Base-by-base conservation (phyloP, 306 rosid genomes). In the Ziziphus jujuba region DNA sequence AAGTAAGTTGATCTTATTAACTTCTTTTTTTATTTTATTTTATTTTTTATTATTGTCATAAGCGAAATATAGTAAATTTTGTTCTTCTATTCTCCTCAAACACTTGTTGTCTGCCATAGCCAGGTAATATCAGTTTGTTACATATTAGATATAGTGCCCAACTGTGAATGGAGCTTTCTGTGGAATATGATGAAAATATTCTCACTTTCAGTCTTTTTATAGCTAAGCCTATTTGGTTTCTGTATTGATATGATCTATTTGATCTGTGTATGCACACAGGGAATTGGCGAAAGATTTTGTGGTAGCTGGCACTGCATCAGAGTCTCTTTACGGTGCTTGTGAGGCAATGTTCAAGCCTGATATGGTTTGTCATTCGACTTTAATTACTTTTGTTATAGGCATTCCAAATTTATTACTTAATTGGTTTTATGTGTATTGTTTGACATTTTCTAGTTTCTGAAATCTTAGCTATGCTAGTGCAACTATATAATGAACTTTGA, bases 271-370 rank as follows among this genome's bases (percentile, higher is more conserved):
- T 67, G 33, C 33, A 28, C 33, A 23, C 89, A 95, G 99, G 89
- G 99, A 95, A 67, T 89, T 95, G 63, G 99, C 99, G 3, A 95
- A 95, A 51, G 99, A 95, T 73, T 95, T 95, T 69, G 97, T 95
- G 77, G 99, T 95, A 71, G 91, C 96, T 60, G 99, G 99, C 45
- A 75, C 88, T 77, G 99, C 99, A 36, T 90, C 99, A 3, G 99
- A 95, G 81, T 95, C 99, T 53, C 88, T 90, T 10, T 88, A 95
- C 85, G 99, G 99, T 85, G 99, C 97, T 84, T 95, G 97, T 66
- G 97, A 95, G 74, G 77, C 99, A 0, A 90, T 95, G 99, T 95
- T 87, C 77, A 95, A 84, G 83, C 92, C 96, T 65, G 92, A 95
- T 82, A 83, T 95, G 99, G 99, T 95, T 65, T 7, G 90, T 88